phyloP scores from a whole-genome alignment of 768 basidiomycete genomes.

The Kwoniella dendrophila region DNA sequence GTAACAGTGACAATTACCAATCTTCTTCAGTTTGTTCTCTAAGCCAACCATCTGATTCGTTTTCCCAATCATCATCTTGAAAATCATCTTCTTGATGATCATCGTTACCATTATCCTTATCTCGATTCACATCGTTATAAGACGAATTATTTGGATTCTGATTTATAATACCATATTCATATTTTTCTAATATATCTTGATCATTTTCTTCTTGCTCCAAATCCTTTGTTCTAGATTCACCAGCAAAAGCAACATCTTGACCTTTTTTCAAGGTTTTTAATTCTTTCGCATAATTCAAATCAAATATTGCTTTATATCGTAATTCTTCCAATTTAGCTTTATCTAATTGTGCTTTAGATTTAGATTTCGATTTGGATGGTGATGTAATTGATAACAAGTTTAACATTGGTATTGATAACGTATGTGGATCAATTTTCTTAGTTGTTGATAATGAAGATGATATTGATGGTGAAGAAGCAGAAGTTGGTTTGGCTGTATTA shows the following conservation, averaged over 20 bases:
- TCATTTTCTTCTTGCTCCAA: constrained; percentile 1
- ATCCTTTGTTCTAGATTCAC: constrained; percentile 22
- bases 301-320: constrained; percentile 40
- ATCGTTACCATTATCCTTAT: not conserved
- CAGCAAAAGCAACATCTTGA: constrained; percentile 36
- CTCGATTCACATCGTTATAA: constrained; percentile 16
- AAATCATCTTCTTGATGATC: constrained; percentile 19
- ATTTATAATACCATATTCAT: constrained; percentile 9
- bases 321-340: constrained; percentile 26
- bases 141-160: not conserved
- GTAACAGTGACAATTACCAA: not conserved
- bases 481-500: no score
- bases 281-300: constrained; percentile 22
- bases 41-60: constrained; percentile 49
- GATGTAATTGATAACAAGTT: constrained; percentile 31
- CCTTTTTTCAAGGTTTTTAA: constrained; percentile 35
- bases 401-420: no score
- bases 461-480: no score
- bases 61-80: constrained; percentile 17
- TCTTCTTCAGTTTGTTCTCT: constrained; percentile 20
- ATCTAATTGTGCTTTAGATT: not conserved
- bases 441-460: no score
- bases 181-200: constrained; percentile 4
- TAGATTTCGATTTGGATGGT: constrained; percentile 5
- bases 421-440: no score